These are phyloP conservation scores for Thelonectria discophora DNA, from an alignment of 2,329 filamentous ascomycete genomes.

Conservation along the genomic window DNA sequence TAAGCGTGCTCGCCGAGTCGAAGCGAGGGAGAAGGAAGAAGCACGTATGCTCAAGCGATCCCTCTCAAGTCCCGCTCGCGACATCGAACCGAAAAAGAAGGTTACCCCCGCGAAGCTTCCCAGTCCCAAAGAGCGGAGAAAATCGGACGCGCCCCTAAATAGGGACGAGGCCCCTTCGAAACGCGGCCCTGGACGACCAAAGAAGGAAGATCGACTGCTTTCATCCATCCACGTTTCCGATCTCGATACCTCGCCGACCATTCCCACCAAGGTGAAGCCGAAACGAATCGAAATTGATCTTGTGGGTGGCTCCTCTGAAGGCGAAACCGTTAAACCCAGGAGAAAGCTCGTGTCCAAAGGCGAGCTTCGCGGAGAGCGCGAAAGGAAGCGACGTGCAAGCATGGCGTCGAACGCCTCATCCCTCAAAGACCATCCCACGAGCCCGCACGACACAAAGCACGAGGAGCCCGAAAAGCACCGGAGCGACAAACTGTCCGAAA, in stretches of 20 bases:
- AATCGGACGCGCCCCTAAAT: constrained; percentile 54
- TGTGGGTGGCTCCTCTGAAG: constrained; percentile 63
- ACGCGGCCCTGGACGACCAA: constrained; percentile 61
- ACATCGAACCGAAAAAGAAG: constrained; percentile 58
- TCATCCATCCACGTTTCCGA: constrained; percentile 59
- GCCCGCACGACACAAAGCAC: constrained; percentile 58
- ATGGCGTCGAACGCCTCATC: constrained; percentile 65
- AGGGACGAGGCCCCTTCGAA: constrained; percentile 60
- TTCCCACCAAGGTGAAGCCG: constrained; percentile 59
- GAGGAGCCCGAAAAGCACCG: constrained; percentile 62
- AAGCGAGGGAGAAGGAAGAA: constrained; percentile 58
- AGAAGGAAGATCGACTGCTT: constrained; percentile 61
- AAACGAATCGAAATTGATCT: constrained; percentile 65
- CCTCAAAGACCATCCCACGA: constrained; percentile 59
- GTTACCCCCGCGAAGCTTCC: constrained; percentile 46
- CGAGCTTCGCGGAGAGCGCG: constrained; percentile 67
- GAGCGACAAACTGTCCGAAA: constrained; percentile 55
- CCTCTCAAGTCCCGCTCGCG: constrained; percentile 58
- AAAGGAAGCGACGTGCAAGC: constrained; percentile 67
- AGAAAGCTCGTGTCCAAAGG: constrained; percentile 71
- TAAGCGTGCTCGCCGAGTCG: constrained; percentile 54
- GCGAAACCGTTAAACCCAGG: constrained; percentile 66
- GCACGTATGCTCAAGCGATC: constrained; percentile 55
- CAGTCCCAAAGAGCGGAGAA: constrained; percentile 61
- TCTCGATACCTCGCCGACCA: constrained; percentile 60